Evolutionary conservation across 805 yeast genomes (phyloP), one percentile per base, ranked within the genome.

Genomic region (Yarrowia porcina): DNA sequence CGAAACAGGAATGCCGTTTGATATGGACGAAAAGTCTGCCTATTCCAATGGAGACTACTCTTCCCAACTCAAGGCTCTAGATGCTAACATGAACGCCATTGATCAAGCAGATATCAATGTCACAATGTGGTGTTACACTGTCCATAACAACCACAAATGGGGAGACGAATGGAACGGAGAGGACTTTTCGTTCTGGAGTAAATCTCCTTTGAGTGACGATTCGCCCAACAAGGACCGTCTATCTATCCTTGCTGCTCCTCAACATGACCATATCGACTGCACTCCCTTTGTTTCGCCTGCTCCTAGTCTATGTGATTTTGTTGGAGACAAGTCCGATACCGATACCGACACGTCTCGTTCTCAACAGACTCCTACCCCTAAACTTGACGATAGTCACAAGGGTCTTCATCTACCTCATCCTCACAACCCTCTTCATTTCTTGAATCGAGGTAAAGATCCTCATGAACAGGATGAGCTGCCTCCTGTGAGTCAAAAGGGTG

Each of bases 1-100:
- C 0, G 97, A 92, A 72, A 90, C 92, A 10, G 97, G 97, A 5
- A 89, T 91, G 87, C 97, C 97, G 3, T 89, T 87, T 73, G 96
- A 92, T 73, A 89, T 92, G 97, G 91, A 91, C 71, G 79, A 83
- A 64, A 89, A 88, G 70, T 77, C 75, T 61, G 88, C 96, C 0
- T 90, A 82, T 68, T 71, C 72, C 1, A 79, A 77, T 64, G 88
- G 89, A 0, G 82, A 83, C 64, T 91, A 83, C 70, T 71, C 78
- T 4, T 79, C 89, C 1, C 97, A 92, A 69, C 86, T 87, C 9
- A 75, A 81, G 13, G 96, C 97, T 0, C 74, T 89, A 70, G 97
- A 92, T 75, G 96, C 96, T 0, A 69, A 90, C 42, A 80, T 86
- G 3, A 81, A 76, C 69, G 97, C 94, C 0, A 73, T 92, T 52